Evolutionary conservation across 257 asterid species (phyloP).

Genomic region (Vinca minor): DNA sequence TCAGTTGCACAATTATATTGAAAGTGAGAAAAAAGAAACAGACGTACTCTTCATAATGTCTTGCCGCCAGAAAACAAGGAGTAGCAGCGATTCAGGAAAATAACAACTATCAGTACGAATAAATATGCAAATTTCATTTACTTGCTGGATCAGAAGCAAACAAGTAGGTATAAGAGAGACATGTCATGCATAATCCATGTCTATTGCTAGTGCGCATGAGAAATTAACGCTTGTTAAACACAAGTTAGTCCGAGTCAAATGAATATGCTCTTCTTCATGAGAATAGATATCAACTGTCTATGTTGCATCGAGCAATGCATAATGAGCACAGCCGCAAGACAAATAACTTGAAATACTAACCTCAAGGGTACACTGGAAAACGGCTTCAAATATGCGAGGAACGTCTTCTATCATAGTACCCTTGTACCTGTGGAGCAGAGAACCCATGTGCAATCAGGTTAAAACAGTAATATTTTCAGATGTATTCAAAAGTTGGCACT

Average conservation of each 20-base stretch:
- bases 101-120: background rate
- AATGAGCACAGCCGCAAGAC: background rate
- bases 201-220: background rate
- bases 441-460: background rate
- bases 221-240: background rate
- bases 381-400: conserved; percentile 94
- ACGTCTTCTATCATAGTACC: conserved; percentile 91
- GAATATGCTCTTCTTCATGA: background rate
- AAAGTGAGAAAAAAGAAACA: too few relatives aligned
- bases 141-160: background rate
- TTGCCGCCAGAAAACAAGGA: too few relatives aligned
- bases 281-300: background rate
- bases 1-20: too few relatives aligned
- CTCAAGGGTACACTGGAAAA: conserved; percentile 95
- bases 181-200: background rate
- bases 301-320: background rate
- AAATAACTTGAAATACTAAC: conserved; percentile 34
- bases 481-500: background rate
- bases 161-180: background rate
- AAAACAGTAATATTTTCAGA: conserved; percentile 3
- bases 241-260: background rate
- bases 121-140: background rate
- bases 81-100: background rate
- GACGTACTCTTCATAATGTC: too few relatives aligned
- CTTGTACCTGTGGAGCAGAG: conserved; percentile 46